These are phyloP conservation scores for Triglochin maritima DNA, from an alignment of 106 monocot genomes.

Conservation along the genomic window DNA sequence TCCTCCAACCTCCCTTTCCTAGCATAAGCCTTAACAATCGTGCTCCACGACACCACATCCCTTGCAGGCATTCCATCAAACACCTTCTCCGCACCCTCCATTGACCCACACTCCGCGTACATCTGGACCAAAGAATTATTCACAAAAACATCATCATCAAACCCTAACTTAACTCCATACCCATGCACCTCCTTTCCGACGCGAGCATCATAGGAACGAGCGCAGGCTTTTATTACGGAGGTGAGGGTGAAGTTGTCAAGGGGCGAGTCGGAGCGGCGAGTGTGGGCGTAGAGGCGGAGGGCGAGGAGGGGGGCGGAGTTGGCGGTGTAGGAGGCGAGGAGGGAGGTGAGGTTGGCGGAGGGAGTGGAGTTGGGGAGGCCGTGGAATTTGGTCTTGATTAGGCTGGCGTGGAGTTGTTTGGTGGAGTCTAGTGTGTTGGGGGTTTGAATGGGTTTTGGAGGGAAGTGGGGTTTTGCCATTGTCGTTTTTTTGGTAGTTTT, in stretches of 20 bases:
- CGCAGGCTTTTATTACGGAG: slow-evolving; percentile 52
- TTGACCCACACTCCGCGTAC: slow-evolving; percentile 38
- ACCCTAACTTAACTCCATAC: slow-evolving; percentile 27
- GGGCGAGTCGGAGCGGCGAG: neutral
- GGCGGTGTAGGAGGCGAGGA: slow-evolving; percentile 42
- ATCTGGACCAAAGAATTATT: slow-evolving; percentile 45
- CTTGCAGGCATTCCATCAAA: slow-evolving; percentile 52
- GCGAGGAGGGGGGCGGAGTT: slow-evolving; percentile 16
- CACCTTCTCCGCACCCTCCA: slow-evolving; percentile 17
- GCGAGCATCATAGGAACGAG: slow-evolving; percentile 3
- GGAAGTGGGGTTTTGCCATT: neutral
- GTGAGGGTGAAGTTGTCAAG: slow-evolving; percentile 39
- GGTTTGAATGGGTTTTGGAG: neutral
- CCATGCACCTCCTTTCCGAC: slow-evolving; percentile 34
- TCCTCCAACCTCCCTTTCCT: slow-evolving; percentile 4
- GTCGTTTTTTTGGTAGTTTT: too few species aligned
- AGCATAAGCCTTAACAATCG: slow-evolving; percentile 32
- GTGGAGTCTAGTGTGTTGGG: neutral
- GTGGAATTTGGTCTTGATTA: slow-evolving; percentile 25
- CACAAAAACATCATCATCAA: slow-evolving; percentile 39
- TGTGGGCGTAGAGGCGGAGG: slow-evolving; percentile 22
- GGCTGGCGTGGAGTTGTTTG: slow-evolving; percentile 32
- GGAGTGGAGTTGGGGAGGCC: neutral
- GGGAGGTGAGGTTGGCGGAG: slow-evolving; percentile 26
- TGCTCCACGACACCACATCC: slow-evolving; percentile 58